phyloP scores from a whole-genome alignment of 2,329 filamentous ascomycete genomes.

The Hirsutella minnesotensis region DNA sequence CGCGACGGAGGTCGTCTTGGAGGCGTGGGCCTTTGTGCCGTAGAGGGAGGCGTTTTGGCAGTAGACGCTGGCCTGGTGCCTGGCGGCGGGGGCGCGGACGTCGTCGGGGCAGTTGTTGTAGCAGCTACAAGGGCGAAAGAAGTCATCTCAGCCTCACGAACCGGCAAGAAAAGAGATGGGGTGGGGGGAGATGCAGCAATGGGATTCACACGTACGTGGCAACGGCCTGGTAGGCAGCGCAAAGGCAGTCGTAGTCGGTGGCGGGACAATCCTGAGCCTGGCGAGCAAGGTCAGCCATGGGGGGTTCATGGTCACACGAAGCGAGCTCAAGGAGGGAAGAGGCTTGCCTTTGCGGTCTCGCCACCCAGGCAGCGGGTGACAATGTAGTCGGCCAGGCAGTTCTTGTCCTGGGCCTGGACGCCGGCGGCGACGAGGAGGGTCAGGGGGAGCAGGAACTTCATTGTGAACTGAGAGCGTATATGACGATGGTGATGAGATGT shows the following conservation, averaged over 20 bases:
- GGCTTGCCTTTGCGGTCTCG: slow-evolving; percentile 24
- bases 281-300: neutral
- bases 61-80: slow-evolving; percentile 28
- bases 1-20: slow-evolving; percentile 12
- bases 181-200: too few relatives aligned
- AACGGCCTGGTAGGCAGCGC: slow-evolving; percentile 29
- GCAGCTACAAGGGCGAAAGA: slow-evolving; percentile 24
- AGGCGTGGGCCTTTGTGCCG: slow-evolving; percentile 19
- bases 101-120: slow-evolving; percentile 47
- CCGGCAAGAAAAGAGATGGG: too few relatives aligned
- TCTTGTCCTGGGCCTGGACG: slow-evolving; percentile 19
- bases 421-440: slow-evolving; percentile 24
- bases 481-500: too few relatives aligned
- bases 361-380: slow-evolving; percentile 30
- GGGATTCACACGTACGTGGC: slow-evolving; percentile 37
- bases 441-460: slow-evolving; percentile 33
- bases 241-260: slow-evolving; percentile 35
- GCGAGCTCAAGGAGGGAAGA: neutral
- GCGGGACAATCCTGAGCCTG: slow-evolving; percentile 23
- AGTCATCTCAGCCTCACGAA: too few relatives aligned
- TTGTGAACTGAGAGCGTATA: too few relatives aligned
- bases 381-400: slow-evolving; percentile 34
- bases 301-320: neutral
- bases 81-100: slow-evolving; percentile 19
- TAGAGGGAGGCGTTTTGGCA: slow-evolving; percentile 34